Evolutionary conservation across 495 filamentous ascomycete genomes (phyloP).

Genomic region (Penicillium ucsense): DNA sequence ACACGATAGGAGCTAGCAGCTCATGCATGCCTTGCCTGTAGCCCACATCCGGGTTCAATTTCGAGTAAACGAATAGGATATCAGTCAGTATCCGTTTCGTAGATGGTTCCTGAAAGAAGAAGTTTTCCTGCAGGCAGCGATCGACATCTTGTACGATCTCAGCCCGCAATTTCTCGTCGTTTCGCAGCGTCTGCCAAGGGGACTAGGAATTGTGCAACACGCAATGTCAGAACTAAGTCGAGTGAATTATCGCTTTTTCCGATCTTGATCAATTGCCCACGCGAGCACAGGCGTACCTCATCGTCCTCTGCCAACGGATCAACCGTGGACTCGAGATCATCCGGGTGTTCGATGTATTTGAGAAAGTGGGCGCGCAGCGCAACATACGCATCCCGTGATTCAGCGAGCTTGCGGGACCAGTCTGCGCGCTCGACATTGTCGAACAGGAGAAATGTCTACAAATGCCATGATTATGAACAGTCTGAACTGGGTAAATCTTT

Average conservation of each 20-base stretch:
- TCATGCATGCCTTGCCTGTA: conserved; percentile 99
- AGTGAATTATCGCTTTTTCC: too few relatives aligned
- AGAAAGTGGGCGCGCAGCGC: conserved; percentile 65
- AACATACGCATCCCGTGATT: conserved; percentile 64
- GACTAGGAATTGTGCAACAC: conserved; percentile 46
- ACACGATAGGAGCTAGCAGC: conserved; percentile 80
- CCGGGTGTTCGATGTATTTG: conserved; percentile 69
- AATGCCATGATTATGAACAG: conserved; percentile 6
- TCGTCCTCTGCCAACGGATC: conserved; percentile 86
- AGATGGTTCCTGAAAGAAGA: conserved; percentile 71
- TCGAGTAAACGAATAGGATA: conserved; percentile 88
- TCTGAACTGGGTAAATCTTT: background rate
- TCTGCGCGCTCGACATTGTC: conserved; percentile 51
- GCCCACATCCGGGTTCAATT: conserved; percentile 76
- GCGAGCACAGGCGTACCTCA: conserved; percentile 44
- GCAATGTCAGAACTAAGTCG: conserved; percentile 25
- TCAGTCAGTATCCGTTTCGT: conserved; percentile 80
- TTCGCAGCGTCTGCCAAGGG: conserved; percentile 76
- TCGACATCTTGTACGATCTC: conserved; percentile 97
- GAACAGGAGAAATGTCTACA: conserved; percentile 72
- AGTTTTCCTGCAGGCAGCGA: conserved; percentile 83
- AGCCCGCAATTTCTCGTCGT: conserved; percentile 71
- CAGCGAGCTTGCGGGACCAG: conserved; percentile 58
- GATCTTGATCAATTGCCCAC: too few relatives aligned
- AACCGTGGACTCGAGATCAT: conserved; percentile 59